Base-by-base conservation (phyloP, 306 rosid species). In the Medicago arabica region DNA sequence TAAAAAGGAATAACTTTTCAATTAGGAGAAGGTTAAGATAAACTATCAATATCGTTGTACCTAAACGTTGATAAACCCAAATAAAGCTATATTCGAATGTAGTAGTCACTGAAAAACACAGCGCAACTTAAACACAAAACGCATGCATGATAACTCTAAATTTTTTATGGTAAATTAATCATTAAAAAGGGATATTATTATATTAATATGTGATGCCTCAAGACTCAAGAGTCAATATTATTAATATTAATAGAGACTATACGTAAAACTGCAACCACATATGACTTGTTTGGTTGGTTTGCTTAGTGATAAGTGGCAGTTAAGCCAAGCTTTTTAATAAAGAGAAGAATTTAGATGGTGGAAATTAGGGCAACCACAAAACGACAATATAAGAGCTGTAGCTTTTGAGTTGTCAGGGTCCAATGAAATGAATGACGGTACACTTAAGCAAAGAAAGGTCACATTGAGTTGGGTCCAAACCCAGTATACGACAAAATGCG, bases 321-420 rank as follows among this genome's bases (percentile, higher is more conserved):
- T 71, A 57, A 71, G 77, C 38, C 69, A 61, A 65, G 19, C 60
- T 41, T 47, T 63, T 54, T 54, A 9, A 6, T 34, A 34, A 6
- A 13, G n/a, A 54, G 19, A 18, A 9, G 25, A 54, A 54, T 54
- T 80, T 76, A 76, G 75, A 51, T 18, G 39, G 39, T 5, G 21
- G 13, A 4, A 49, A 71, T 59, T 15, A 65, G 63, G 41, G 71
- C 16, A 55, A 23, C 12, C 23, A 21, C 4, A 34, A 85, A 68
- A 84, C 86, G 91, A 91, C 90, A 84, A 79, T 25, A 59, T 67
- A 16, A 38, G 47, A 39, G 69, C 64, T 16, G 59, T 53, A 53
- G 51, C 86, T 88, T 87, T 84, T 43, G 90, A 84, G 93, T 78
- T 85, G 92, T 88, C 87, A 74, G 61, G 66, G 84, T 82, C 85